Evolutionary conservation across 257 asterid species (phyloP), one percentile per base, ranked within the genome.

Genomic region (Petrea volubilis): DNA sequence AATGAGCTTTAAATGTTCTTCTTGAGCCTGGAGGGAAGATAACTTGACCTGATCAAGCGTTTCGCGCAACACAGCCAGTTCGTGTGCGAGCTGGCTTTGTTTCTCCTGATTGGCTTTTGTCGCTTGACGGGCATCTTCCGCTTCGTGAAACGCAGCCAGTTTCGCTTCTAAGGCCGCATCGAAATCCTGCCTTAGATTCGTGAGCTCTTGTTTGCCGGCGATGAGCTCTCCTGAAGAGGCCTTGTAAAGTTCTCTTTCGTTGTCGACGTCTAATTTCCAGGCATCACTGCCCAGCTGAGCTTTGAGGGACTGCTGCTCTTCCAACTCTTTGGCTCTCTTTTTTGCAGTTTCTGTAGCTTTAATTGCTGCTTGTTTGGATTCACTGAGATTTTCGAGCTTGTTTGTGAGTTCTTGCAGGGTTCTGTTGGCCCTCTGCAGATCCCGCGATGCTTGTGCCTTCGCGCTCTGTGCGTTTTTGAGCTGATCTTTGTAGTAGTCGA

Each of bases 311-410:
- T 86, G 81, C 27, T 83, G 89, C 71, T 78, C 85, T 21, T 92
- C 86, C n/a, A 92, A 90, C 7, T 80, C 88, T 18, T 62, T 53
- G 12, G 89, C 81, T 70, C 85, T 46, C 0, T 57, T 71, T 33
- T 90, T 95, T 1, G 90, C 88, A 1, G 74, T 75, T 17, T 92
- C 97, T 0, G 94, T 84, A 2, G 87, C 79, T 65, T 80, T 79
- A 24, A 94, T 83, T 1, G 97, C 89, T 13, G 86, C 79, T 59
- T 86, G 99, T 75, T 94, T 94, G 27, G 99, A 84, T 69, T 91
- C 97, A 28, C 93, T 79, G 10, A 89, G 82, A 23, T 80, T 77
- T 67, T 91, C 93, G 3, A 94, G 96, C 85, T 91, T 88, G 63
- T 74, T 79, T 0, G 97, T 91, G 17, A 94, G 93, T 28, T 89